Percentiles rank a stretch among this genome's conserved stretches.
These are phyloP conservation scores for Bryum argenteum DNA, from an alignment of 225 moss, liverwort and hornwort genomes.

Conservation along the genomic window DNA sequence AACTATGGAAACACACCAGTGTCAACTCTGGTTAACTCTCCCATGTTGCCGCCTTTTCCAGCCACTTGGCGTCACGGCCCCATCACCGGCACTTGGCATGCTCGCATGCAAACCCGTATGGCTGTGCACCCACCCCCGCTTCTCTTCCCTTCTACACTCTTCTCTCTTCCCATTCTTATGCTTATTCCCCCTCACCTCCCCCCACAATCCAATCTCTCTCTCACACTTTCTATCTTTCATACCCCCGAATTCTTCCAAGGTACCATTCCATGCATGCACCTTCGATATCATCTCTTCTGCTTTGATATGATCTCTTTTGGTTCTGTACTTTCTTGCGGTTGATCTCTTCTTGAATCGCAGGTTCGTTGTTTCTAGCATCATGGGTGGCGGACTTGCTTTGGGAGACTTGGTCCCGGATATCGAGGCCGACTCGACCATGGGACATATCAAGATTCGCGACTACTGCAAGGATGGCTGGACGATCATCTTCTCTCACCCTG, in stretches of 20 bases:
- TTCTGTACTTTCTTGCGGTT: not conserved
- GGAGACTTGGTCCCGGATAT: slow-evolving; percentile 64
- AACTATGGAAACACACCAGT: not conserved
- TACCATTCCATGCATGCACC: no score
- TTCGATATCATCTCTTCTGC: not conserved
- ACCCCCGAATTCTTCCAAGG: not conserved
- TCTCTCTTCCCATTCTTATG: not conserved
- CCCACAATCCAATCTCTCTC: not conserved
- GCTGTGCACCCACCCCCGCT: not conserved
- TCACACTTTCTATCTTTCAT: not conserved
- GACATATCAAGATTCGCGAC: slow-evolving; percentile 60
- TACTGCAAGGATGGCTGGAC: slow-evolving; percentile 63
- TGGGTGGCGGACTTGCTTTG: slow-evolving; percentile 57
- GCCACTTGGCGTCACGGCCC: slow-evolving; percentile 22
- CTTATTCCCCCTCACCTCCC: not conserved
- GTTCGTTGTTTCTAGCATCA: slow-evolving; percentile 10
- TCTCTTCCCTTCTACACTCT: slow-evolving; percentile 2
- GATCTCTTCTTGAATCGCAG: not conserved
- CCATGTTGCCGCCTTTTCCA: not conserved
- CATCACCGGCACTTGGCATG: slow-evolving; percentile 27
- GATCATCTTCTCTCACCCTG: slow-evolving; percentile 70
- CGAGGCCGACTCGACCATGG: slow-evolving; percentile 56
- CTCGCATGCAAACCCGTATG: slow-evolving; percentile 3
- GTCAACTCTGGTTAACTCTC: not conserved
- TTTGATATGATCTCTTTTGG: no score